phyloP scores from a whole-genome alignment of 2,329 filamentous ascomycete genomes.

The Trichoderma pleuroti region DNA sequence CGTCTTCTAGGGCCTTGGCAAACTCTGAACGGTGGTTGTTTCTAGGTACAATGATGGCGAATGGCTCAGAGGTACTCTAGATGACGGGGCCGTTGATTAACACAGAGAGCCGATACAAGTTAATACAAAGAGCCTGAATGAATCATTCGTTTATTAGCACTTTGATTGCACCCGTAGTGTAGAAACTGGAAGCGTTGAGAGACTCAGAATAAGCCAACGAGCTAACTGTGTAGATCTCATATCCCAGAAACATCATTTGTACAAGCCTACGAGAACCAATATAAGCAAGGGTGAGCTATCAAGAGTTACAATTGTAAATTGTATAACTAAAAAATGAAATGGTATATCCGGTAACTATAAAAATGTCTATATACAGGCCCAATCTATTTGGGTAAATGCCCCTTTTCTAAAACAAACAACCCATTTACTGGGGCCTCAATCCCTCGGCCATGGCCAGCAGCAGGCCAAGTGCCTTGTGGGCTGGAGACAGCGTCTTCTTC shows the following conservation, averaged over 20 bases:
- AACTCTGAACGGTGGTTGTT: not conserved
- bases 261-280: not conserved
- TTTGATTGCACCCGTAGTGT: not conserved
- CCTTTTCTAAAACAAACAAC: not conserved
- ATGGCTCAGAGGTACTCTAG: not conserved
- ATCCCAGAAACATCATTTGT: not conserved
- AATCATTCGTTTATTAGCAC: not conserved
- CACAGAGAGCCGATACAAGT: not conserved
- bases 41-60: not conserved
- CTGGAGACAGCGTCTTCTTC: slow-evolving; percentile 4
- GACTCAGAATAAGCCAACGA: not conserved
- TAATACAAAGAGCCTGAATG: not conserved
- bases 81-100: not conserved
- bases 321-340: not conserved
- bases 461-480: slow-evolving; percentile 13
- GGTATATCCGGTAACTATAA: not conserved
- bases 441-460: slow-evolving; percentile 9
- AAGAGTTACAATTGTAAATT: not conserved
- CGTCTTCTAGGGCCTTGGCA: not conserved
- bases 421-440: not conserved
- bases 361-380: not conserved
- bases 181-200: not conserved
- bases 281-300: not conserved
- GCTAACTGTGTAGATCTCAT: not conserved
- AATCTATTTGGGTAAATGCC: not conserved